Base-by-base conservation (phyloP, 306 rosid species). In the Astragalus glycyphyllos region DNA sequence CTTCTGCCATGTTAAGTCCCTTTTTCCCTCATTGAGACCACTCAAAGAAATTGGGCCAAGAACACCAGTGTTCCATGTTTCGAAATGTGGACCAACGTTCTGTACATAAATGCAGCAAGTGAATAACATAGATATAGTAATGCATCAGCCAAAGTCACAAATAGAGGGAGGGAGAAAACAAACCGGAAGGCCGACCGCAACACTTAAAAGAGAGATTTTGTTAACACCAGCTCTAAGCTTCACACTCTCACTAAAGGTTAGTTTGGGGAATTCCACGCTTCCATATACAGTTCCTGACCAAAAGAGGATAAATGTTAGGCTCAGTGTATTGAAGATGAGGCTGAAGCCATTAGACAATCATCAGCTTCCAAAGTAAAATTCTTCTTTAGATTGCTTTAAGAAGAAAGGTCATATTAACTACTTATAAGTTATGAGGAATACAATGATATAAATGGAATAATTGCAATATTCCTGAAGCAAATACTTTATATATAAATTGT, bases 141-240 rank as follows among this genome's bases (percentile, higher is more conserved):
- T 13, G 65, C 65, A 12, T 59, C 29, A 20, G 7, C 48, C 53
- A 64, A 6, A 14, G 34, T 64, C 5, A 42, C 6, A 50, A 40
- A 64, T 12, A 47, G 60, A 58, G 84, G 77, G 34, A 74, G 72
- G 75, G 77, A 81, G 71, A 72, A 72, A 58, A 71, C 96, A 23
- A 44, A 89, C 99, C 89, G 96, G 99, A 61, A 95, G 97, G 26
- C 99, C 99, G 75, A 95, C 99, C 14, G 97, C 97, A 68, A 91
- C 87, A 67, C 99, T 95, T 55, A 95, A 82, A 73, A 91, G 91
- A 15, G 96, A 81, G 78, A 95, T 95, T 79, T 84, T 83, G 88
- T 95, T 95, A 78, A 83, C 67, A 29, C 99, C 96, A 41, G 91
- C 91, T 75, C 87, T 86, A 80, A 95, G 88, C 48, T 80, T 86